Base-by-base conservation (phyloP, 176 grass and related monocot genomes). In the Ensete glaucum region DNA sequence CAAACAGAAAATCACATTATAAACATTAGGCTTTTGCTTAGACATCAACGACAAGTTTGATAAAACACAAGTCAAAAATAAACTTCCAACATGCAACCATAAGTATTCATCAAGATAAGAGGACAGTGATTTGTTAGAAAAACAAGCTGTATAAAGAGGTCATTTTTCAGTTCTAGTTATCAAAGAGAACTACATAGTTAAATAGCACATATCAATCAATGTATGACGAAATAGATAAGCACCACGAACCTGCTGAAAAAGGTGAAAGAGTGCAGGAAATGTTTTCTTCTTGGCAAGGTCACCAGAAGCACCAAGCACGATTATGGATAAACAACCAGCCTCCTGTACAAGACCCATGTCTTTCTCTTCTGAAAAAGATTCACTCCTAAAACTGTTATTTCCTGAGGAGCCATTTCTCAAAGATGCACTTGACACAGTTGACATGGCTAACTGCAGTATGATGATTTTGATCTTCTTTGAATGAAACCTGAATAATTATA, bases 271-370 rank as follows among this genome's bases (percentile, higher is more conserved):
- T 78, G 96, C 96, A 10, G 96, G 96, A 85, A 99, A 99, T 9
- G 96, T 99, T 79, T 99, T 99, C 88, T 99, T 99, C 83, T 99
- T 99, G 64, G 96, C 96, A 80, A 99, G 89, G 76, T 99, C 96
- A 72, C 96, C 96, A 25, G 96, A 99, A 83, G 96, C 96, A 56
- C 96, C 96, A 53, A 99, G 91, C 52, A 99, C 96, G 66, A 99
- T 34, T 78, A 99, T 89, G 3, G 96, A 94, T 76, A 99, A 88
- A 63, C 76, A 91, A 2, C 91, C 96, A 75, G 78, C 74, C 62
- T 89, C 90, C 25, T 66, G 65, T 69, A 83, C 78, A 82, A 87
- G 85, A 68, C 76, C 86, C 67, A 81, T 72, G 34, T 86, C 91
- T 79, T 79, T 99, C 64, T 77, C 72, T 21, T 63, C 79, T 82